phyloP scores from a whole-genome alignment of 2,329 filamentous ascomycete genomes.

The Neonectria neomacrospora region DNA sequence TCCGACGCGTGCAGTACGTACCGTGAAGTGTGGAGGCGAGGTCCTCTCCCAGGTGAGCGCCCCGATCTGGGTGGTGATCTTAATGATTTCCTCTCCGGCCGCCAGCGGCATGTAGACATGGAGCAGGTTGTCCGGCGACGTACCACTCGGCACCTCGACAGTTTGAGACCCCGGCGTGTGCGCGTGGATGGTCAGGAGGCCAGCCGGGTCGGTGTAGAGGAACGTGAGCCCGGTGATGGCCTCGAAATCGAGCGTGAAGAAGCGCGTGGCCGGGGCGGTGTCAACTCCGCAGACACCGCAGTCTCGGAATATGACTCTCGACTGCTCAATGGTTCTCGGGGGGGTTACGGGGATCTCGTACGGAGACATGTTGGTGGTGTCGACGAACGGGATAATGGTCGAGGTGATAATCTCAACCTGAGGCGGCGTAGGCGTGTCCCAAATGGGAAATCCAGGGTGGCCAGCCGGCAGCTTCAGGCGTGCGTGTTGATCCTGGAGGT shows the following conservation, averaged over 20 bases:
- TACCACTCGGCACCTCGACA: not conserved
- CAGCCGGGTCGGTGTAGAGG: not conserved
- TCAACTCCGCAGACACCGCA: not conserved
- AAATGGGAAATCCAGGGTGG: not conserved
- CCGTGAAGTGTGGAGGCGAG: too few species aligned
- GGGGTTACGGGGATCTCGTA: too few species aligned
- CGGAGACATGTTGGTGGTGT: not conserved
- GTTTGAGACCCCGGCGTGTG: not conserved
- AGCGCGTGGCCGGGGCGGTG: not conserved
- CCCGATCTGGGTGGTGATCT: not conserved
- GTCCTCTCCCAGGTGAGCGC: not conserved
- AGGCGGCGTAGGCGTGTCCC: not conserved
- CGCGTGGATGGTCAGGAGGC: constrained; percentile 1
- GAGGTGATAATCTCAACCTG: not conserved
- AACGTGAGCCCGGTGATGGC: not conserved
- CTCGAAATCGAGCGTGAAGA: constrained; percentile 4
- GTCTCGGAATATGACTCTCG: not conserved
- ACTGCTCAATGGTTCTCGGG: not conserved
- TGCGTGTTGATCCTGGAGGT: not conserved
- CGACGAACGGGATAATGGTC: too few species aligned
- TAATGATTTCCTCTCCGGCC: not conserved
- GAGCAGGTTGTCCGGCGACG: not conserved
- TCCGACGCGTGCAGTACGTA: too few species aligned
- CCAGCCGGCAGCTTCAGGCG: not conserved
- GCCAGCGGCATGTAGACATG: not conserved